Evolutionary conservation across 345 rosid species (phyloP).

Genomic region (Draba incana): DNA sequence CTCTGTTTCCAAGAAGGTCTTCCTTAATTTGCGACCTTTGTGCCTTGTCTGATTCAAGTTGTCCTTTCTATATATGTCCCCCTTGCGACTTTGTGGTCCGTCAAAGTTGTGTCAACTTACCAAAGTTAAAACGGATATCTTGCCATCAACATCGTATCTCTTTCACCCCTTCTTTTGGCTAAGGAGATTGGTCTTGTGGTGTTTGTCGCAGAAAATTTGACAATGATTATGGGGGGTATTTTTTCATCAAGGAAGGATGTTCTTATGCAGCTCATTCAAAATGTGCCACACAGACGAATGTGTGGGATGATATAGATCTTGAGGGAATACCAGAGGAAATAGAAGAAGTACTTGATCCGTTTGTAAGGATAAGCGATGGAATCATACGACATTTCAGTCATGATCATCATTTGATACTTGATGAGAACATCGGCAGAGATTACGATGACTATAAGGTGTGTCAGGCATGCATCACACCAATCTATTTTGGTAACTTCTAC

Average conservation of each 20-base stretch:
- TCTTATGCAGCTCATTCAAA: neutral
- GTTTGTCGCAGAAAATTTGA: neutral
- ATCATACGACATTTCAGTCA: neutral
- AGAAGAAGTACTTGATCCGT: neutral
- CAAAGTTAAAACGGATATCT: neutral
- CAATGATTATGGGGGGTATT: neutral
- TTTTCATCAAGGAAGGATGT: neutral
- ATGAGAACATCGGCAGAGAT: neutral
- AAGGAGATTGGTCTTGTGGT: neutral
- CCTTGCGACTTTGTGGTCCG: slow-evolving; percentile 8
- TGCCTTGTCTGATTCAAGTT: neutral
- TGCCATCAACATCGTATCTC: neutral
- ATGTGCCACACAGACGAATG: neutral
- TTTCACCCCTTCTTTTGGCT: neutral
- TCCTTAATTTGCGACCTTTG: neutral
- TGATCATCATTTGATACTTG: neutral
- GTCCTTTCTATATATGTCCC: neutral
- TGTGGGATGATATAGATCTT: slow-evolving; percentile 1
- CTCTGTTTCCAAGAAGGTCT: neutral
- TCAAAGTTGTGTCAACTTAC: neutral
- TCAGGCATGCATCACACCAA: neutral
- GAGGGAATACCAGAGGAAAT: neutral
- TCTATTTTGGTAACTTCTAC: neutral
- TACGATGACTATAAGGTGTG: neutral
- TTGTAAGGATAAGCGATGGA: neutral